phyloP scores from a whole-genome alignment of 176 grass and related monocot genomes.

The Juncus inflexus region DNA sequence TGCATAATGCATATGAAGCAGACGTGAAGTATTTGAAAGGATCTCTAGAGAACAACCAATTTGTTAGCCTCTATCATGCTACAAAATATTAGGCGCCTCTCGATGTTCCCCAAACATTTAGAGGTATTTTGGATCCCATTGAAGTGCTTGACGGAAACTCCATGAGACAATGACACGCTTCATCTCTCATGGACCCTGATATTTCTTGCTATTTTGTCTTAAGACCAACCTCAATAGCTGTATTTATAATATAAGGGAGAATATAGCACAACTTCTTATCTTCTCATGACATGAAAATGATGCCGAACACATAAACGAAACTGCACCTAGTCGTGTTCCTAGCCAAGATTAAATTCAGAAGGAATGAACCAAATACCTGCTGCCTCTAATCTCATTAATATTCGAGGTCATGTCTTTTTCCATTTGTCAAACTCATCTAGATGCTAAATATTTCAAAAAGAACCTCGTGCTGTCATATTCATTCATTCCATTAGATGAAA shows the following conservation, averaged over 20 bases:
- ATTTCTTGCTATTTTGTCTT: constrained; percentile 33
- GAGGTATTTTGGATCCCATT: background rate
- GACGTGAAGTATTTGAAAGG: constrained; percentile 23
- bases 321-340: constrained; percentile 38
- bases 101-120: constrained; percentile 60
- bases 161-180: constrained; percentile 7
- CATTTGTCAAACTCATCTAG: too few relatives aligned
- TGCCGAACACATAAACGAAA: constrained; percentile 19
- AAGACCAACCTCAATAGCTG: constrained; percentile 22
- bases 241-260: constrained; percentile 47
- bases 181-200: constrained; percentile 18
- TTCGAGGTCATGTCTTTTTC: too few relatives aligned
- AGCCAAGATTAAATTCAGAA: too few relatives aligned
- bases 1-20: background rate
- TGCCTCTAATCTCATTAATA: too few relatives aligned
- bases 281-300: constrained; percentile 18
- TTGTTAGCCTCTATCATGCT: constrained; percentile 1
- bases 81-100: background rate
- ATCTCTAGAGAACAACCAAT: constrained; percentile 33
- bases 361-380: too few relatives aligned
- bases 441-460: too few relatives aligned
- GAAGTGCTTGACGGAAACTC: constrained; percentile 47
- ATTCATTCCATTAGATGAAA: too few relatives aligned
- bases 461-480: too few relatives aligned
- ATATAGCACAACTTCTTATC: background rate